These are phyloP conservation scores for Pharus latifolius DNA, from an alignment of 176 grass and related monocot genomes.

Conservation along the genomic window DNA sequence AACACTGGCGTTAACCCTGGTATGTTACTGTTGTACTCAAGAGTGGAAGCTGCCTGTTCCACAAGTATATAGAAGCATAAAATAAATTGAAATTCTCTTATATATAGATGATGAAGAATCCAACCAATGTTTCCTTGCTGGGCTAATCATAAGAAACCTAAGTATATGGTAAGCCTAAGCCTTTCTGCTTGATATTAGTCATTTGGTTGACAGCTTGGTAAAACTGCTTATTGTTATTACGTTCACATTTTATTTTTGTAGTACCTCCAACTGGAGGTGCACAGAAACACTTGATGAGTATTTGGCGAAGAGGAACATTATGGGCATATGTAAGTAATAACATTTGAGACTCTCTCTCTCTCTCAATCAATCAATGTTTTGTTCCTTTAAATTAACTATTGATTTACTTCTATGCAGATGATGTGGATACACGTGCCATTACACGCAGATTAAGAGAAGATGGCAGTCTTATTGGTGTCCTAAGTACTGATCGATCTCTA, in stretches of 20 bases:
- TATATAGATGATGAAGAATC: conserved; percentile 94
- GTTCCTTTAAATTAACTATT: neutral
- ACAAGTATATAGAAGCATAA: conserved; percentile 14
- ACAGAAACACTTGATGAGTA: conserved; percentile 84
- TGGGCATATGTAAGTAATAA: conserved; percentile 83
- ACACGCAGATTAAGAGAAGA: conserved; percentile 88
- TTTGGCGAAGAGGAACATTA: conserved; percentile 77
- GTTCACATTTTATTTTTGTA: conserved; percentile 12
- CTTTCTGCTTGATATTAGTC: neutral
- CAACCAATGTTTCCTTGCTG: conserved; percentile 71
- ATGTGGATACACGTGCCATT: conserved; percentile 89
- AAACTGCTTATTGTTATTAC: neutral
- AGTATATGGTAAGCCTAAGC: conserved; percentile 58
- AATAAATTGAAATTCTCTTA: neutral
- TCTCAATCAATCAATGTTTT: neutral
- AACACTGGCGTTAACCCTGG: conserved; percentile 93
- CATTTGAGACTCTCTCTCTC: neutral
- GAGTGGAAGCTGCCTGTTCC: neutral
- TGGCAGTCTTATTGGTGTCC: conserved; percentile 92
- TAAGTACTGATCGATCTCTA: conserved; percentile 73
- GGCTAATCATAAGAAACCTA: conserved; percentile 72
- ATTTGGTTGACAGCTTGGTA: neutral
- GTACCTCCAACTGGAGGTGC: conserved; percentile 90
- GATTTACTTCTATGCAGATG: conserved; percentile 35
- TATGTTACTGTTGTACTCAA: conserved; percentile 6